Percentiles rank a stretch among this genome's conserved stretches.
phyloP scores from a whole-genome alignment of 164 flowering plant species.

The Brasenia schreberi region DNA sequence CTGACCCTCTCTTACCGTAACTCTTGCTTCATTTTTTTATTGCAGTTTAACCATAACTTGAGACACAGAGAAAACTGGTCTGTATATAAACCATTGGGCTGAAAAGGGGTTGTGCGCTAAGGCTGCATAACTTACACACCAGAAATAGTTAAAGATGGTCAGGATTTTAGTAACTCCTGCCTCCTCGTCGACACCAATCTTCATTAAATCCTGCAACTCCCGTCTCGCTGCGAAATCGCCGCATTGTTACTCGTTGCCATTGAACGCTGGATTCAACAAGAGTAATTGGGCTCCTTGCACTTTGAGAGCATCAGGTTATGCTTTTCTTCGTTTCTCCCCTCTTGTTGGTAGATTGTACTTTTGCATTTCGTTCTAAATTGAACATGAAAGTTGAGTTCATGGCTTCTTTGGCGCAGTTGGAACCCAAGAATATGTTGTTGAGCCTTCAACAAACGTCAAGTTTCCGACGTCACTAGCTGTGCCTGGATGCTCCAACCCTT shows the following conservation, averaged over 20 bases:
- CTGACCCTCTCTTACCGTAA: not conserved
- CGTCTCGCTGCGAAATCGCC: not conserved
- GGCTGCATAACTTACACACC: no score
- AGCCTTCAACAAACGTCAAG: slow-evolving; percentile 61
- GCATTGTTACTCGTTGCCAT: not conserved
- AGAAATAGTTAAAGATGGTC: not conserved
- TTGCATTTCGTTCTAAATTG: not conserved
- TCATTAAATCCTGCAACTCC: not conserved
- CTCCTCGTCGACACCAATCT: not conserved
- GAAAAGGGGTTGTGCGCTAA: no score
- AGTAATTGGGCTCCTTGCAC: not conserved
- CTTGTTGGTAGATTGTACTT: no score
- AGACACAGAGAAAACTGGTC: not conserved
- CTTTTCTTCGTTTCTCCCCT: not conserved
- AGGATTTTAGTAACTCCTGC: not conserved
- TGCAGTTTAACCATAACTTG: not conserved
- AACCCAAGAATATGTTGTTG: slow-evolving; percentile 32
- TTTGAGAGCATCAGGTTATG: not conserved
- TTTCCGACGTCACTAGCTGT: slow-evolving; percentile 45
- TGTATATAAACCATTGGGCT: no score
- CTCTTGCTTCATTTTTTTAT: not conserved
- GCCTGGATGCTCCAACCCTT: slow-evolving; percentile 53
- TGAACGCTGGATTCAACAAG: not conserved
- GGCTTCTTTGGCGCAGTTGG: slow-evolving; percentile 23
- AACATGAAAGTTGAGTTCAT: not conserved